These are phyloP conservation scores for Brassica balearica DNA, from an alignment of 441 rosid species.

Conservation along the genomic window DNA sequence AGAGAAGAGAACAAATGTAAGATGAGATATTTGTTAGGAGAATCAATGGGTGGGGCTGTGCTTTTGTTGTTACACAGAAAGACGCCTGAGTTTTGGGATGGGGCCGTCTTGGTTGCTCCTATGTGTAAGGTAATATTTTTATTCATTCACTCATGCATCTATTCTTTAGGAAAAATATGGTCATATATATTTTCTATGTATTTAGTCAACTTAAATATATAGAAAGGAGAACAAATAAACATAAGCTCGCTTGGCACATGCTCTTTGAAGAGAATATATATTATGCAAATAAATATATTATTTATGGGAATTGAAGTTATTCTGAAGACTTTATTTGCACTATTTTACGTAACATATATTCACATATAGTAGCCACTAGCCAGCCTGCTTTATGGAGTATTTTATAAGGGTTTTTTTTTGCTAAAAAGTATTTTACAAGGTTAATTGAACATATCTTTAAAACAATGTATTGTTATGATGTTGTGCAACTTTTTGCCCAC, in stretches of 20 bases:
- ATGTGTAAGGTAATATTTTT: constrained; percentile 74
- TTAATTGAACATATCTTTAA: not conserved
- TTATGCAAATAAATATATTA: not conserved
- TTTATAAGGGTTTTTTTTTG: too few relatives aligned
- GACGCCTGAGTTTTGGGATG: constrained; percentile 79
- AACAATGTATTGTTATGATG: not conserved
- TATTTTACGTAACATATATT: not conserved
- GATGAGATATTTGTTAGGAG: constrained; percentile 77
- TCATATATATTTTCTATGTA: too few relatives aligned
- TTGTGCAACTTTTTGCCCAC: not conserved
- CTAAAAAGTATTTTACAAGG: not conserved
- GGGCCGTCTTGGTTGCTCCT: constrained; percentile 80
- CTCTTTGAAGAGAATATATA: too few relatives aligned
- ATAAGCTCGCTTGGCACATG: not conserved
- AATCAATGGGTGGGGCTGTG: constrained; percentile 94
- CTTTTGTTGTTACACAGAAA: constrained; percentile 65
- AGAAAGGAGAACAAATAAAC: not conserved
- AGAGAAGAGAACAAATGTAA: constrained; percentile 60
- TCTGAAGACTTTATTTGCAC: not conserved
- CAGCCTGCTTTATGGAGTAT: not conserved
- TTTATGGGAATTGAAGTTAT: not conserved
- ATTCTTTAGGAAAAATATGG: not conserved
- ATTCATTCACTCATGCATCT: not conserved
- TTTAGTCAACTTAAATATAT: too few relatives aligned
- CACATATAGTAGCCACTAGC: not conserved